Evolutionary conservation across 2,329 filamentous ascomycete genomes (phyloP), one percentile per base, ranked within the genome.

Genomic region (Epicoccum sorghinum): DNA sequence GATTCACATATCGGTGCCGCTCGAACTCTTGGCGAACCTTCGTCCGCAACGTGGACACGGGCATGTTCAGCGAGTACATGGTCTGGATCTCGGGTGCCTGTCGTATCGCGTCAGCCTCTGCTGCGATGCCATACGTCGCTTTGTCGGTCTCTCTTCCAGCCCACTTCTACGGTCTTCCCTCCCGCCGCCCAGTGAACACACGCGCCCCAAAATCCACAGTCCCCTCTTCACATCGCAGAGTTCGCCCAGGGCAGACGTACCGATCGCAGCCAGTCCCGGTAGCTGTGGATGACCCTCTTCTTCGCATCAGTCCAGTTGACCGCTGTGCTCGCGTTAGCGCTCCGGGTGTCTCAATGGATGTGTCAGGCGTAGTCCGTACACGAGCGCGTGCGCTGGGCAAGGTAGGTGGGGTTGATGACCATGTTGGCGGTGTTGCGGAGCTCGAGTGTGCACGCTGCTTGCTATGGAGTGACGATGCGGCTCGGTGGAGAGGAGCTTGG

Each of bases 1-100:
- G 92, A 76, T 89, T 90, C 65, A 96, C 92, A 75, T 90, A 97
- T 82, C 95, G 85, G 80, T 98, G 89, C 73, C 91, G 86, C 83
- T 99, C 95, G 75, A 97, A 99, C 75, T 99, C 93, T 80, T 98
- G 90, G 75, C 95, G 86, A 76, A 98, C 89, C 80, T 96, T 93
- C 55, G 93, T 96, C 67, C 95, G 90, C 74, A 99, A 88, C 60
- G 85, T 83, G 36, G 93, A 90, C 47, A 97, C 87, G 47, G 93
- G 92, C 72, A 96, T 86, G 74, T 90, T 91, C 71, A 99, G 82
- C 59, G 89, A 90, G 86, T 99, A 99, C 91, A 98, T 96, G 59
- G 87, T 89, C 78, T 98, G 95, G 73, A 99, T 93, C 76, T 98
- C 93, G 58, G 95, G 93, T 36, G 92, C 92, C 95, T 99, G 75